These are phyloP conservation scores for Talaromyces marneffei DNA, from an alignment of 2,329 filamentous ascomycete genomes.

Conservation along the genomic window DNA sequence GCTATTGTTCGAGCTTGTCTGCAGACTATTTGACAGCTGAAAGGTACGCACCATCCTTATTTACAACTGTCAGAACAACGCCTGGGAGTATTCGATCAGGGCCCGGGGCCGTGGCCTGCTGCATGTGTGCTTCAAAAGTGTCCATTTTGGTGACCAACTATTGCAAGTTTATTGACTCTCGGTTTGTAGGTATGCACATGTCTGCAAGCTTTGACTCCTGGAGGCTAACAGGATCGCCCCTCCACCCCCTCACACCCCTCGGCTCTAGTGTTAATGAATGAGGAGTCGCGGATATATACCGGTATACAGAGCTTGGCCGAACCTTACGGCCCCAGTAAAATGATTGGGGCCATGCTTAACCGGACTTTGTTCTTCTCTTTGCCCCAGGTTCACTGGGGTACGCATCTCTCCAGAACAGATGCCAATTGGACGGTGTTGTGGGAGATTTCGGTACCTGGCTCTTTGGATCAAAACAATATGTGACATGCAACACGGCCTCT, in stretches of 20 bases:
- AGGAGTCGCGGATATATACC: not conserved
- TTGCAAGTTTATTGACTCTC: not conserved
- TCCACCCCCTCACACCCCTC: not conserved
- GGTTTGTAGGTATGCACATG: not conserved
- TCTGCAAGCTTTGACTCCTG: not conserved
- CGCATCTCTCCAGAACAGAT: not conserved
- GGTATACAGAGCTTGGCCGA: not conserved
- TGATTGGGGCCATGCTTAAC: not conserved
- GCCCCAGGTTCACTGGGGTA: not conserved
- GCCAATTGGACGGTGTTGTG: not conserved
- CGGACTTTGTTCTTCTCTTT: not conserved
- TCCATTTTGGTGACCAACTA: not conserved
- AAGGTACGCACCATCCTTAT: constrained; percentile 3
- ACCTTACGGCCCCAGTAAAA: not conserved
- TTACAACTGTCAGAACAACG: constrained; percentile 1
- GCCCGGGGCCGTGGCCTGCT: not conserved
- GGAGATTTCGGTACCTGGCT: not conserved
- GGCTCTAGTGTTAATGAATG: not conserved
- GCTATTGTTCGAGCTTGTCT: not conserved
- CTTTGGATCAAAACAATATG: not conserved
- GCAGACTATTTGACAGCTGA: not conserved
- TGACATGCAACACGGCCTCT: not conserved
- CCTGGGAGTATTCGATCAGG: not conserved
- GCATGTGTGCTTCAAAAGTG: constrained; percentile 5
- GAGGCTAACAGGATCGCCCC: not conserved